These are phyloP conservation scores for Metschnikowia continentalis DNA, from an alignment of 805 yeast genomes.

Conservation along the genomic window DNA sequence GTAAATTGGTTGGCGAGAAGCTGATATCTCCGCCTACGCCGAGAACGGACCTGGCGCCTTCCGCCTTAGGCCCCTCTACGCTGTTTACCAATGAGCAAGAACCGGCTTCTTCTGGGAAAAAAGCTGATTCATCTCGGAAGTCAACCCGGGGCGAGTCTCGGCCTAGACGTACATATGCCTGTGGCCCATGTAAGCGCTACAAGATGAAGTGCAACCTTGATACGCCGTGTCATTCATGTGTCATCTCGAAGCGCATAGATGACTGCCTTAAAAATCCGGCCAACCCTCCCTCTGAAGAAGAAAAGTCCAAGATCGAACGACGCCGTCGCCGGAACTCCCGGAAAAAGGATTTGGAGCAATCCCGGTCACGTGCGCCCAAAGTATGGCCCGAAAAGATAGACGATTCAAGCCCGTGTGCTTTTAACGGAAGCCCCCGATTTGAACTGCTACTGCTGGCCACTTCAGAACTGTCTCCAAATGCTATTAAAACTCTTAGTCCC, in stretches of 20 bases:
- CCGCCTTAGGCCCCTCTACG: background rate
- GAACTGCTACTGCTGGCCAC: slow-evolving; percentile 2
- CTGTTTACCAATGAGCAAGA: background rate
- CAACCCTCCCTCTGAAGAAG: slow-evolving; percentile 41
- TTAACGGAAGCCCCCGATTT: background rate
- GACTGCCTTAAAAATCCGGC: slow-evolving; percentile 41
- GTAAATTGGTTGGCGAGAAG: background rate
- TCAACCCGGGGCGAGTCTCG: slow-evolving; percentile 5
- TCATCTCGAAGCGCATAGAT: slow-evolving; percentile 32
- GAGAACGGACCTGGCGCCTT: background rate
- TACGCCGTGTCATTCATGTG: slow-evolving; percentile 46
- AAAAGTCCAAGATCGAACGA: slow-evolving; percentile 28
- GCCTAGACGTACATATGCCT: slow-evolving; percentile 47
- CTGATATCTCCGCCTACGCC: background rate
- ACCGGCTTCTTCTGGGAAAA: background rate
- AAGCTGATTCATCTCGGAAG: background rate
- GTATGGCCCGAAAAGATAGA: background rate
- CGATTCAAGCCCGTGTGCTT: background rate
- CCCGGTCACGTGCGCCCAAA: background rate
- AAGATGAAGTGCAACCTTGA: slow-evolving; percentile 51
- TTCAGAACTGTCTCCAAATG: slow-evolving; percentile 2
- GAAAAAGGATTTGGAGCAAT: background rate
- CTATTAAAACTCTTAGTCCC: background rate
- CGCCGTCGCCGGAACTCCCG: slow-evolving; percentile 21
- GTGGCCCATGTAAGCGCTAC: slow-evolving; percentile 53